Conservation (phyloP, 225 moss, liverwort and hornwort genomes). For the Sphagnum tenellum region DNA sequence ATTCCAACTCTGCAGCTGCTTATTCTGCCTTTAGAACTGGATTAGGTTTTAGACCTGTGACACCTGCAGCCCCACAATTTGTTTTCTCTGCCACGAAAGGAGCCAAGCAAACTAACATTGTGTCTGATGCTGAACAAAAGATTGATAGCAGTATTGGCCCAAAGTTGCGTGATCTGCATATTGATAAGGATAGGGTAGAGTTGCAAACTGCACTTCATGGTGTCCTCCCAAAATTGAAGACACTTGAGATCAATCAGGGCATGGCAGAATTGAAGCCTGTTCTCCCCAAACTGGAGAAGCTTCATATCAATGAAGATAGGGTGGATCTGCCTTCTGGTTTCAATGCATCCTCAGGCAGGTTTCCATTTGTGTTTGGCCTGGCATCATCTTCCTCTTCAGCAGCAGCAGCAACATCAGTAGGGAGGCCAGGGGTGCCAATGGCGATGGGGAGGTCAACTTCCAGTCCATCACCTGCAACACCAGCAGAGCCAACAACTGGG, state of each 20-base stretch:
- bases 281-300: slow-evolving; percentile 22
- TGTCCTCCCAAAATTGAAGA: slow-evolving; percentile 11
- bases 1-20: neutral
- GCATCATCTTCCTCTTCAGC: too few species aligned
- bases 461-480: too few species aligned
- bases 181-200: slow-evolving; percentile 8
- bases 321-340: neutral
- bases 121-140: slow-evolving; percentile 4
- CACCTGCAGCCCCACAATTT: slow-evolving; percentile 33
- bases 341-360: neutral
- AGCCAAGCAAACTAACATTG: neutral
- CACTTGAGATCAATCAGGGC: slow-evolving; percentile 19
- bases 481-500: too few species aligned
- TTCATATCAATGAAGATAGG: slow-evolving; percentile 9
- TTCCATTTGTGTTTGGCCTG: slow-evolving; percentile 16
- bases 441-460: too few species aligned
- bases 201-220: too few species aligned
- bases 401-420: too few species aligned
- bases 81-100: slow-evolving; percentile 61
- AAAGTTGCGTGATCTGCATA: slow-evolving; percentile 21
- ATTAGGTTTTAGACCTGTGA: slow-evolving; percentile 18
- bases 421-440: too few species aligned
- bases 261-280: neutral
- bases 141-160: slow-evolving; percentile 8
- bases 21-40: slow-evolving; percentile 12